Conservation (phyloP, 1,139 yeast genomes). For the Magnusiomyces sp. region DNA sequence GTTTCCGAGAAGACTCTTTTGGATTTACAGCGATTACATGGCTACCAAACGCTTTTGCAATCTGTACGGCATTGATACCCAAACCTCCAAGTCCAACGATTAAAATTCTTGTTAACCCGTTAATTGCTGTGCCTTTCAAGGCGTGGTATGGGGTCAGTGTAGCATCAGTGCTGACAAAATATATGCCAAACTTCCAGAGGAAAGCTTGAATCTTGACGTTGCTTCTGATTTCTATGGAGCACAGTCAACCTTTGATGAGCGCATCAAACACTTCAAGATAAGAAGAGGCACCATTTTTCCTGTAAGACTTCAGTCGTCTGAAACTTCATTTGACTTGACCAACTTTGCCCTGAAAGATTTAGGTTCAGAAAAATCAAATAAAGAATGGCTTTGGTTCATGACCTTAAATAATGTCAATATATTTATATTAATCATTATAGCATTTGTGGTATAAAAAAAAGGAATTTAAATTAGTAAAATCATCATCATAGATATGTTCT, state of each 20-base stretch:
- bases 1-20: constrained; percentile 29
- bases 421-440: too few species aligned
- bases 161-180: constrained; percentile 43
- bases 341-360: constrained; percentile 36
- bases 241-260: constrained; percentile 30
- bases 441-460: too few species aligned
- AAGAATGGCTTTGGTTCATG: too few species aligned
- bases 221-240: constrained; percentile 42
- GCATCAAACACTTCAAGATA: constrained; percentile 30
- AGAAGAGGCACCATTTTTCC: constrained; percentile 37
- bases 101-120: constrained; percentile 37
- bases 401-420: too few species aligned
- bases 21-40: constrained; percentile 38
- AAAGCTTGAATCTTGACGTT: constrained; percentile 23
- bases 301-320: constrained; percentile 39
- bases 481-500: too few species aligned
- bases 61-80: constrained; percentile 44
- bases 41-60: constrained; percentile 37
- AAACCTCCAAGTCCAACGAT: constrained; percentile 46
- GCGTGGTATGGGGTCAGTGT: constrained; percentile 48
- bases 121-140: constrained; percentile 31
- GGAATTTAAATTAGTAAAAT: too few species aligned
- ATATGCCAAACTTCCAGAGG: constrained; percentile 29
- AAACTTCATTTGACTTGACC: constrained; percentile 30
- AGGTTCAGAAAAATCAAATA: too few species aligned